Conservation (phyloP, 225 moss, liverwort and hornwort species). For the Rhytidiadelphus loreus region DNA sequence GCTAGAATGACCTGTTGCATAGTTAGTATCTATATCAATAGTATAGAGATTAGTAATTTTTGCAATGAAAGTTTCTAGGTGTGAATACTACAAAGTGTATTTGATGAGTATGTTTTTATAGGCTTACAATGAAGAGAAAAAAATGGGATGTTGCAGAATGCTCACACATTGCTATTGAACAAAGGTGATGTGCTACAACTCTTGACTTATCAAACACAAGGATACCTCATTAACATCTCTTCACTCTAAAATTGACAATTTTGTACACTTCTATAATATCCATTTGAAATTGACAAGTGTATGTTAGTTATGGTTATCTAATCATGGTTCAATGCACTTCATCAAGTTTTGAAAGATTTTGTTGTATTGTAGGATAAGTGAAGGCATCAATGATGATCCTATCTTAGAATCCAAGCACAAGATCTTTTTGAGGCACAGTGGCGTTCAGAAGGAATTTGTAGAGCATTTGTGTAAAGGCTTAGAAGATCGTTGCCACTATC, state of each 20-base stretch:
- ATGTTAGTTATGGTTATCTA: accelerated
- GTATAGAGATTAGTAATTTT: neutral
- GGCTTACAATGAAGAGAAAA: neutral
- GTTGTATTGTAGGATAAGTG: neutral
- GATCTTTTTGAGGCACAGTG: neutral
- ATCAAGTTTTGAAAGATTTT: neutral
- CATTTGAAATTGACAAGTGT: neutral
- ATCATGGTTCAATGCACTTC: neutral
- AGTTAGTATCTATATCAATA: neutral
- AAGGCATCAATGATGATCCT: neutral
- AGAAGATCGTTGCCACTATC: neutral
- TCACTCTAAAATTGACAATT: neutral
- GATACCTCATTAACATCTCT: neutral
- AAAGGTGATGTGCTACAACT: neutral
- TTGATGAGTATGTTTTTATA: neutral
- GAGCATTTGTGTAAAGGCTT: neutral
- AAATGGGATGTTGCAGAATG: neutral
- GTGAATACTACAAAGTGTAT: neutral
- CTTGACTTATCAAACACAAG: neutral
- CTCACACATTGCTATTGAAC: accelerated
- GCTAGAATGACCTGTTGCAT: neutral
- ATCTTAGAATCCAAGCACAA: neutral
- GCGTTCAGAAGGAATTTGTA: neutral
- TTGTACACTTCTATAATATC: neutral
- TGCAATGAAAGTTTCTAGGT: neutral